Evolutionary conservation across 352 stramenopile genomes (phyloP), one percentile per base, ranked within the genome.

Genomic region (Pythium graminicola): DNA sequence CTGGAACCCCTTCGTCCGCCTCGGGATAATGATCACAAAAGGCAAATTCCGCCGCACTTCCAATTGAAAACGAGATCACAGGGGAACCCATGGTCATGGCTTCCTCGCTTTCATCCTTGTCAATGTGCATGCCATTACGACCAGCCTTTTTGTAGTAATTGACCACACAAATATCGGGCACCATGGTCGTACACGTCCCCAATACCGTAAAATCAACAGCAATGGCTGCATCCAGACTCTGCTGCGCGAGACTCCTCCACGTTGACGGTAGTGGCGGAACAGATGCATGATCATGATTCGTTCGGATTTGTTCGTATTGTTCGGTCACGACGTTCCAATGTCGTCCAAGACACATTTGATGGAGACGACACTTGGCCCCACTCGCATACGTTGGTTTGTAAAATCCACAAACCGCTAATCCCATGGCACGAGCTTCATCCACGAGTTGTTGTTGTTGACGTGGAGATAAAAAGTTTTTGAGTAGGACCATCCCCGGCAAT

Each of bases 61-160:
- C 77, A 52, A 88, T 73, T 3, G 77, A 88, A 50, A 88, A 86
- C 11, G 75, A 86, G 27, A 88, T 65, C 4, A 88, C 77, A 3
- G 77, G 77, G 20, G 77, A 86, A 11, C 77, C 77, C 64, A 78
- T 77, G 0, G 41, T 49, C 62, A 88, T 78, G 19, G 77, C 76
- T 41, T 73, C 66, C 2, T 57, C 57, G 39, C 73, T 83, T 49
- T 88, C 77, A 55, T 86, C 72, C 59, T 86, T 85, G 65, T 88
- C 77, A 20, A 85, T 65, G 56, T 88, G 77, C 71, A 88, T 78
- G 50, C 74, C 78, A 35, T 85, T 89, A 56, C 74, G 65, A 0
- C 78, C 78, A 17, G 73, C 73, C 52, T 84, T 83, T 55, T 85
- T 85, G 64, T 86, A 86, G 41, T 83, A 89, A 52, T 86, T 86